Evolutionary conservation across 805 yeast species (phyloP), one percentile per base, ranked within the genome.

Genomic region (Nakazawaea pomicola): DNA sequence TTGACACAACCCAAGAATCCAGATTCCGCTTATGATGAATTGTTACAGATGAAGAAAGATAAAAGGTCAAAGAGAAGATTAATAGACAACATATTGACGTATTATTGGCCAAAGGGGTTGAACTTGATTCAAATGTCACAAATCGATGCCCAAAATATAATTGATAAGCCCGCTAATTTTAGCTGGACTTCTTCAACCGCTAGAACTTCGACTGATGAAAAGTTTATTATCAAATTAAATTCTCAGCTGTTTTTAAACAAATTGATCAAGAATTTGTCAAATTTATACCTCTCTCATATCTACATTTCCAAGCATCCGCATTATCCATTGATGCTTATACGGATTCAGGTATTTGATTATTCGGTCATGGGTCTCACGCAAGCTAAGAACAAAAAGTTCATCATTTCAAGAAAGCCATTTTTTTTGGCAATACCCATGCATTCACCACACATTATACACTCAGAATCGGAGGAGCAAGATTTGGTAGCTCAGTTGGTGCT

Each of bases 71-170:
- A 63, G 38, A 48, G 57, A 38, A 58, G 54, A 35, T 46, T 65
- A 17, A 60, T 78, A 4, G 78, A 77, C 43, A 54, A 57, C 27
- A 61, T 78, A n/a, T 45, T 76, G 7, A 65, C 57, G 29, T 70
- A 72, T 11, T 71, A 63, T 48, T 82, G 85, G 73, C 60, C 70
- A 1, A 50, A 58, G 5, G 88, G 88, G 0, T 55, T 82, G 32
- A 81, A 80, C 48, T 59, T 80, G 1, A 63, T 78, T 14, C 95
- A 85, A 53, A 53, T 79, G 30, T 80, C 93, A 0, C 88, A 83
- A 45, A 60, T 83, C 4, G 93, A 85, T 49, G 74, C 82, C 40
- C 84, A 80, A 49, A 52, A 72, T 33, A 62, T 83, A 33, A 73
- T 83, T 2, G 83, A 80, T 49, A 70, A 73, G 44, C 80, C 89